Percentiles rank a stretch among this genome's conserved stretches.
Conservation (phyloP, 2,329 filamentous ascomycete genomes). For the Hypoxylon sp. region DNA sequence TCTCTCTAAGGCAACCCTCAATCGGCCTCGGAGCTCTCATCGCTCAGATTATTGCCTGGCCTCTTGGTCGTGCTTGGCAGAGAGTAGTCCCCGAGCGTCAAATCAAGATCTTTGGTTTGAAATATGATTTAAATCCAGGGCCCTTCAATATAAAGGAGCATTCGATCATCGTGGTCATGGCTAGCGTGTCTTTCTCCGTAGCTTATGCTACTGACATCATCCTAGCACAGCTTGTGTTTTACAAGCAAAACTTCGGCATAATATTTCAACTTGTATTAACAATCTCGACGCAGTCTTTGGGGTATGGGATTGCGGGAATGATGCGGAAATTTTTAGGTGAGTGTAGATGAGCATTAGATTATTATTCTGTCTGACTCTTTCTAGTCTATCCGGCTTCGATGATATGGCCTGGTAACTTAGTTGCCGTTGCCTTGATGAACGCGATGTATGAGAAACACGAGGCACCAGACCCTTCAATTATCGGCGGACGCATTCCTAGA, state of each 20-base stretch:
- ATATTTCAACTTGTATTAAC: conserved; percentile 76
- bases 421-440: conserved; percentile 77
- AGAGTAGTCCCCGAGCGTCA: conserved; percentile 65
- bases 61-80: conserved; percentile 74
- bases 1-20: conserved; percentile 73
- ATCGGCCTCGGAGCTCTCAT: conserved; percentile 73
- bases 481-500: conserved; percentile 76
- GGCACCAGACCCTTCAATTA: conserved; percentile 63
- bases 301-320: conserved; percentile 78
- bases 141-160: conserved; percentile 81
- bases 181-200: conserved; percentile 77
- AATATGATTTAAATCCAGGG: conserved; percentile 74
- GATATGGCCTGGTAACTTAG: conserved; percentile 80
- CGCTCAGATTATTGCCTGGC: conserved; percentile 75
- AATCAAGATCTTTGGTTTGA: conserved; percentile 67
- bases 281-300: conserved; percentile 77
- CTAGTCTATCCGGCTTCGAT: conserved; percentile 76
- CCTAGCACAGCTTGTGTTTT: conserved; percentile 78
- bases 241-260: conserved; percentile 78
- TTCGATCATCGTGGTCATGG: conserved; percentile 77
- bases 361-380: conserved; percentile 28
- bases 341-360: conserved; percentile 33
- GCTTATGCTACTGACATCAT: conserved; percentile 83
- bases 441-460: conserved; percentile 77
- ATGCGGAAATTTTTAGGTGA: conserved; percentile 74